phyloP scores from a whole-genome alignment of 2,329 filamentous ascomycete genomes.

The Pestalotiopsis sp. region DNA sequence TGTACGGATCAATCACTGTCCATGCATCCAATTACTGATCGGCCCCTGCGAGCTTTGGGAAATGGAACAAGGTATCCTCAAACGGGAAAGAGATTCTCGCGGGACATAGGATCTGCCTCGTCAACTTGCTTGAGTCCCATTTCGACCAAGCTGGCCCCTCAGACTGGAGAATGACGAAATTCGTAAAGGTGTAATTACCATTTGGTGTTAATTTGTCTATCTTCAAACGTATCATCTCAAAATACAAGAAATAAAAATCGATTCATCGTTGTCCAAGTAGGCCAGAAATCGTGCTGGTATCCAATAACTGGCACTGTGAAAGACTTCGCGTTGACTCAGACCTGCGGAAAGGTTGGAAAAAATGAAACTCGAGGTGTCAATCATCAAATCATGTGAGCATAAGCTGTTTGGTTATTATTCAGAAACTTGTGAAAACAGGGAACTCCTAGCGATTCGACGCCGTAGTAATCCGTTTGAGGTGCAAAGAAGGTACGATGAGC shows the following conservation, averaged over 20 bases:
- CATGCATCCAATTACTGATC: background rate
- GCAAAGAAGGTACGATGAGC: too few species aligned
- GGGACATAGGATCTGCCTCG: background rate
- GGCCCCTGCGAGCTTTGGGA: too few species aligned
- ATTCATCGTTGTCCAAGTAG: background rate
- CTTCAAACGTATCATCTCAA: background rate
- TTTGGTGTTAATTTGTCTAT: background rate
- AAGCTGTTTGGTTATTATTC: too few species aligned
- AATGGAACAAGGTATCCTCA: background rate
- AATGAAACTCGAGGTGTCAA: too few species aligned
- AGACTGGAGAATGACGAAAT: background rate
- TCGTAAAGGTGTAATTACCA: background rate
- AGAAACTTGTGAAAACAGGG: too few species aligned
- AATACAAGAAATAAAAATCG: background rate
- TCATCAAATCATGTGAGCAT: too few species aligned
- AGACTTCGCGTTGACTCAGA: too few species aligned
- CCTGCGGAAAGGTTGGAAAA: too few species aligned
- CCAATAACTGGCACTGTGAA: too few species aligned
- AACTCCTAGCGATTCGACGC: too few species aligned
- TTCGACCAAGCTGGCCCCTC: background rate
- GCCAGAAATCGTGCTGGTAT: too few species aligned
- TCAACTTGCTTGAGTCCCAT: background rate
- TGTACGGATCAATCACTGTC: background rate
- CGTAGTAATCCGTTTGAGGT: too few species aligned
- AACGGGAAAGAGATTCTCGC: background rate